These are phyloP conservation scores for Botryobasidium botryosum DNA, from an alignment of 768 basidiomycete species.

Conservation along the genomic window DNA sequence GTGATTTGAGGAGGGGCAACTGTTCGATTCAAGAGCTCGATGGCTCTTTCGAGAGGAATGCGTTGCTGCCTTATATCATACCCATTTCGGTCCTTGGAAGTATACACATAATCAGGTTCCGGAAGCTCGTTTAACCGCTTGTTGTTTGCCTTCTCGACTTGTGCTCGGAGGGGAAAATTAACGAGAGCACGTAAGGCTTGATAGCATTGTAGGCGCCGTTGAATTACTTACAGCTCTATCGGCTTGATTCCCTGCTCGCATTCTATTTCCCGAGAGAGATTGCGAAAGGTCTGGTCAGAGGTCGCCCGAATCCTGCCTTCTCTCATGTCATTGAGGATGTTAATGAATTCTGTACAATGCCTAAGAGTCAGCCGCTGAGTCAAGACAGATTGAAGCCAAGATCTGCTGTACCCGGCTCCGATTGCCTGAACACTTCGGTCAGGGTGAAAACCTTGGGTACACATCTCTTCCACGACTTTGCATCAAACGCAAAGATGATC, in stretches of 20 bases:
- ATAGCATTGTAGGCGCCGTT: not conserved
- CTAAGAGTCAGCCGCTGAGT: not conserved
- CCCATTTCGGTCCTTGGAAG: constrained; percentile 31
- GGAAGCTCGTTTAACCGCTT: constrained; percentile 24
- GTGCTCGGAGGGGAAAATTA: constrained; percentile 51
- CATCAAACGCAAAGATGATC: constrained; percentile 25
- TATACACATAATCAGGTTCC: constrained; percentile 21
- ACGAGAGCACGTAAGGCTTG: not conserved
- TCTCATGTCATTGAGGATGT: constrained; percentile 33
- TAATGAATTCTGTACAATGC: constrained; percentile 21
- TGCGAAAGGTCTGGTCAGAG: constrained; percentile 33
- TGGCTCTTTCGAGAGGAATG: constrained; percentile 25
- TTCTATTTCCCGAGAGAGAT: constrained; percentile 35
- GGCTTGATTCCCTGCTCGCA: constrained; percentile 66
- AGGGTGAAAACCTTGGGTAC: constrained; percentile 26
- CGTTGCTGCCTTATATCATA: constrained; percentile 26
- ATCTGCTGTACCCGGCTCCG: constrained; percentile 21
- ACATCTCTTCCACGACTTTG: constrained; percentile 24
- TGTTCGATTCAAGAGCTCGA: constrained; percentile 19
- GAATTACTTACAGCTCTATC: constrained; percentile 47
- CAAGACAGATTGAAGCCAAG: not conserved
- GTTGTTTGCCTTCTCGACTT: constrained; percentile 57
- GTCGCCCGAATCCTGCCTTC: constrained; percentile 23
- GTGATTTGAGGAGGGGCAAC: constrained; percentile 14
- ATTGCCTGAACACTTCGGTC: constrained; percentile 30